Conservation (phyloP, 2,329 filamentous ascomycete genomes). For the Aureobasidium subglaciale region DNA sequence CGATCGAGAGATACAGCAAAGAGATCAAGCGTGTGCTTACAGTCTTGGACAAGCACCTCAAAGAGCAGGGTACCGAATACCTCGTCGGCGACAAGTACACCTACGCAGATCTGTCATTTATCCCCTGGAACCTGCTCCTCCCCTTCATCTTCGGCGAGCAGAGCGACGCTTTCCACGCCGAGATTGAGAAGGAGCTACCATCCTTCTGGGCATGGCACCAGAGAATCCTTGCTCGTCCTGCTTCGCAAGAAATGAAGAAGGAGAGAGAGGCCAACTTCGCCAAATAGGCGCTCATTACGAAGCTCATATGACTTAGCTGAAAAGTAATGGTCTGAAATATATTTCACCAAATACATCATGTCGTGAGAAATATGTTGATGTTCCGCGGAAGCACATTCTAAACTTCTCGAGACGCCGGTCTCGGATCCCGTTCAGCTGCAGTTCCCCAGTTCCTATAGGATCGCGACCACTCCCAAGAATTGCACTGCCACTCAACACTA, state of each 20-base stretch:
- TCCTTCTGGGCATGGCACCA: constrained; percentile 17
- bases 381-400: background rate
- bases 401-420: background rate
- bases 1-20: constrained; percentile 40
- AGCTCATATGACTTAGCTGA: background rate
- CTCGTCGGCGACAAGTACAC: constrained; percentile 39
- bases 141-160: constrained; percentile 16
- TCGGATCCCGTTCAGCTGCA: background rate
- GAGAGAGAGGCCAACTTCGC: constrained; percentile 17
- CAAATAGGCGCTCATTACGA: background rate
- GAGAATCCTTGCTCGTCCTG: constrained; percentile 16
- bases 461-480: background rate
- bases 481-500: background rate
- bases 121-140: constrained; percentile 27
- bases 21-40: constrained; percentile 41
- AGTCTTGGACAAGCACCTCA: constrained; percentile 39
- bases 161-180: constrained; percentile 13
- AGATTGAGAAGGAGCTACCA: constrained; percentile 18
- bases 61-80: constrained; percentile 26
- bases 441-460: constrained; percentile 5
- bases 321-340: background rate
- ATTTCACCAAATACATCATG: background rate
- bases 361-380: background rate
- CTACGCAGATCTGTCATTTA: constrained; percentile 36
- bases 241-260: constrained; percentile 20